Evolutionary conservation across 2,329 filamentous ascomycete genomes (phyloP), one percentile per base, ranked within the genome.

Genomic region (Clonostachys sp.): DNA sequence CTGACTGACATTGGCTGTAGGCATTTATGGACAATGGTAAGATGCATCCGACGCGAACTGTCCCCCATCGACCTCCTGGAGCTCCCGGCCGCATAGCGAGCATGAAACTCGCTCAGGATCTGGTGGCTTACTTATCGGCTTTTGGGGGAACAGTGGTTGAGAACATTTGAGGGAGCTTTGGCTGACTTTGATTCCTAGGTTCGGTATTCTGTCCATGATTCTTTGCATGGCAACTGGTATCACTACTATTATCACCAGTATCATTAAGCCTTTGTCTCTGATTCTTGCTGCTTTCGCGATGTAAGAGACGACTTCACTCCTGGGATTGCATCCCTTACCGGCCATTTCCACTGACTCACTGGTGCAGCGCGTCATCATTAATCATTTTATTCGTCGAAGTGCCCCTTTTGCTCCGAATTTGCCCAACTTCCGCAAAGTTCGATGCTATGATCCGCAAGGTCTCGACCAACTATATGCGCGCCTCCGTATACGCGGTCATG

Each of bases 381-480:
- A 60, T 91, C 57, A 86, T 94, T 61, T 73, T 94, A 62, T 94
- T 94, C 70, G 78, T 92, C 62, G 89, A 99, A 68, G 86, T 99
- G 16, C 94, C 94, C 30, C 85, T 97, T 50, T 87, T 99, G 49
- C 85, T 99, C 52, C 89, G 94, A 70, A 96, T 99, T 73, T 99
- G 94, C 75, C 94, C 94, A 49, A 99, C 94, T 6, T 97, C 92
- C 13, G 70, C 85, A 54, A 84, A 81, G 55, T 99, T 99, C 72
- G 94, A 99, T 67, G 75, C 73, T 55, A 86, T 91, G 65, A 92
- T 99, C 68, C 91, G 92, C 69, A 86, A 82, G 61, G 89, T 99
- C 75, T 90, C 90, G 53, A 95, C 91, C 50, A 97, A 96, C 76
- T 97, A 91, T 75, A 95, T 94, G 85, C 91, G 94, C 70, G 92